These are phyloP conservation scores for Trifolium repens DNA, from an alignment of 306 rosid species.

Conservation along the genomic window DNA sequence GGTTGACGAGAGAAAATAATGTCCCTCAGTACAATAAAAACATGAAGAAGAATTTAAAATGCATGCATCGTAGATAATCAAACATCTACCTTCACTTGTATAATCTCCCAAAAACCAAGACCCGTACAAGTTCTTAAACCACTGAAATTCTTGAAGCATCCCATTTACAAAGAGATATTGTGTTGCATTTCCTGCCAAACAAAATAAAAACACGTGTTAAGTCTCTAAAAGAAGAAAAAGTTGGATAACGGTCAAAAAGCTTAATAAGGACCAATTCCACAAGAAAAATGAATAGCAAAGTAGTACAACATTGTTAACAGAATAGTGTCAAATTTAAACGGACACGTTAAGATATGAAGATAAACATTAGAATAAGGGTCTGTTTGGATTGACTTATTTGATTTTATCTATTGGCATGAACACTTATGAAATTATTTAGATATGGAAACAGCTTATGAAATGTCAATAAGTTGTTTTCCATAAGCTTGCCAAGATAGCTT, in stretches of 20 bases:
- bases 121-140: constrained; percentile 83
- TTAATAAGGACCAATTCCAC: constrained; percentile 26
- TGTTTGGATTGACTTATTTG: not conserved
- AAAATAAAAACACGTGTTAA: constrained; percentile 16
- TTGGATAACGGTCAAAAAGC: constrained; percentile 17
- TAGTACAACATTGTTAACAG: not conserved
- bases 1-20: constrained; percentile 1
- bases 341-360: constrained; percentile 11
- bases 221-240: constrained; percentile 3
- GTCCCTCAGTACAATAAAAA: constrained; percentile 9
- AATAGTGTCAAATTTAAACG: constrained; percentile 5
- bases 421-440: not conserved
- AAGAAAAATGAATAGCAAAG: constrained; percentile 16
- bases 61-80: constrained; percentile 19
- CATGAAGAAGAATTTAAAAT: constrained; percentile 10
- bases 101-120: constrained; percentile 97
- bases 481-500: not conserved
- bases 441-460: not conserved
- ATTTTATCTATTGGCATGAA: not conserved
- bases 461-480: not conserved
- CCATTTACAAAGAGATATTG: constrained; percentile 71
- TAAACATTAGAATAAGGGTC: not conserved
- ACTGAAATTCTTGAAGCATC: constrained; percentile 78
- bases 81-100: constrained; percentile 66
- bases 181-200: constrained; percentile 61